Percentiles rank a stretch among this genome's conserved stretches.
Conservation (phyloP, 2,329 filamentous ascomycete species). For the Parastagonospora nodorum region DNA sequence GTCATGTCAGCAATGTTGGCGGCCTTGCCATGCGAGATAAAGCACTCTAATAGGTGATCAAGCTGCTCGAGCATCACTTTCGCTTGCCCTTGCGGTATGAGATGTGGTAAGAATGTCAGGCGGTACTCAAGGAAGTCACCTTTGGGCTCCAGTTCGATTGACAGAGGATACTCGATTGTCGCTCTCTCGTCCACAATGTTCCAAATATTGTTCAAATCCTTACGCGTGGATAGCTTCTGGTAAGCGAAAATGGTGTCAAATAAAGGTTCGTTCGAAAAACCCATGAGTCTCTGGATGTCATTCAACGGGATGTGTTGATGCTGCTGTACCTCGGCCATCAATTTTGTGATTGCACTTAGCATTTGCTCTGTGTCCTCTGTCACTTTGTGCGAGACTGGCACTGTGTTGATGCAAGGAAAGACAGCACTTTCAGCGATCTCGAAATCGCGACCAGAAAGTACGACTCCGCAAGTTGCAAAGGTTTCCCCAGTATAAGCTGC, state of each 20-base stretch:
- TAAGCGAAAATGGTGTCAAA: conserved; percentile 89
- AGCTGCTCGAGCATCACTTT: conserved; percentile 71
- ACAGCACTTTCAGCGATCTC: conserved; percentile 63
- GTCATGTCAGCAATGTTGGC: conserved; percentile 46
- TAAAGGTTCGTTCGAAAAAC: conserved; percentile 65
- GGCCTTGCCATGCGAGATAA: conserved; percentile 56
- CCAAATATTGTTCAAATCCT: conserved; percentile 56
- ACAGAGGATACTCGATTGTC: conserved; percentile 76
- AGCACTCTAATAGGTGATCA: conserved; percentile 66
- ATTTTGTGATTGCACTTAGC: conserved; percentile 66
- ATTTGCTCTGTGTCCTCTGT: conserved; percentile 60
- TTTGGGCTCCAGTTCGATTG: conserved; percentile 74
- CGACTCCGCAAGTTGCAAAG: conserved; percentile 76
- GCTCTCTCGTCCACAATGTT: conserved; percentile 67
- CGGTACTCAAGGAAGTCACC: conserved; percentile 62
- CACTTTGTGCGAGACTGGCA: conserved; percentile 71
- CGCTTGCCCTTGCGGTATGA: conserved; percentile 73
- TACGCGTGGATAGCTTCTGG: conserved; percentile 61
- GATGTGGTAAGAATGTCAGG: conserved; percentile 67
- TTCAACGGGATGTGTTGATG: conserved; percentile 74
- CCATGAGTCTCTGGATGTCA: conserved; percentile 74
- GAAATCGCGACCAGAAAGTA: conserved; percentile 74
- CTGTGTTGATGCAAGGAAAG: conserved; percentile 81
- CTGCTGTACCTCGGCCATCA: conserved; percentile 67
- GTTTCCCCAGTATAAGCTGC: conserved; percentile 77